Evolutionary conservation across 768 basidiomycete species (phyloP).

Genomic region (Tylopilus sp.): DNA sequence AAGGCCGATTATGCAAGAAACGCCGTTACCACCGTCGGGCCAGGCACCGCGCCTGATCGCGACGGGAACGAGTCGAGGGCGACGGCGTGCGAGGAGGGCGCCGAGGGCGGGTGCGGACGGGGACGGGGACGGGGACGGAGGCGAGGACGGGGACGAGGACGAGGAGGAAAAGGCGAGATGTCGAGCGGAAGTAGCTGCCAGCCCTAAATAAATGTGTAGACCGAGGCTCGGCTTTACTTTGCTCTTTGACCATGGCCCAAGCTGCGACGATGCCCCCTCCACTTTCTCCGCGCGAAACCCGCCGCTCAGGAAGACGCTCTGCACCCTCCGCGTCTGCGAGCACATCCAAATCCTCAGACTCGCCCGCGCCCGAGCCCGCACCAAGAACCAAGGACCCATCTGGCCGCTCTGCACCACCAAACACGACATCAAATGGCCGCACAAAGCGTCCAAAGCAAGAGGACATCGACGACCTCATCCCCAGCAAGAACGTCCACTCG

Average conservation of each 20-base stretch:
- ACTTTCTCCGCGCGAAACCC: constrained; percentile 70
- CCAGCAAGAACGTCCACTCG: constrained; percentile 42
- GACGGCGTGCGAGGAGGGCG: background rate
- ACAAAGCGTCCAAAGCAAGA: constrained; percentile 72
- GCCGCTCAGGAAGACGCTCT: constrained; percentile 74
- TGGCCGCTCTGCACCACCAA: constrained; percentile 37
- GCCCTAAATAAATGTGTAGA: constrained; percentile 35
- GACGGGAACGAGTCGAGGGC: constrained; percentile 3
- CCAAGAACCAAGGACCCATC: constrained; percentile 42
- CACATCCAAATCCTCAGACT: constrained; percentile 73
- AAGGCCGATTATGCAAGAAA: constrained; percentile 2
- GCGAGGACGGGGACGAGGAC: background rate
- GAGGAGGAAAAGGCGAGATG: constrained; percentile 3
- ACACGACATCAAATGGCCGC: constrained; percentile 38
- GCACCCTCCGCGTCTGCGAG: constrained; percentile 63
- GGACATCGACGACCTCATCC: constrained; percentile 59
- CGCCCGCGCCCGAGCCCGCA: constrained; percentile 47
- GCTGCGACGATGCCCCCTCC: constrained; percentile 73
- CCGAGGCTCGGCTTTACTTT: background rate
- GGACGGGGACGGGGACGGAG: background rate
- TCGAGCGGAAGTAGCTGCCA: constrained; percentile 27
- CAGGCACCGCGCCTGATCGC: constrained; percentile 16
- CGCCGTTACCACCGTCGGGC: background rate
- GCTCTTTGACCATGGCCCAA: constrained; percentile 50
- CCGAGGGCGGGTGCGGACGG: background rate